These are phyloP conservation scores for Tylopilus sp. DNA, from an alignment of 768 basidiomycete species.

Conservation along the genomic window DNA sequence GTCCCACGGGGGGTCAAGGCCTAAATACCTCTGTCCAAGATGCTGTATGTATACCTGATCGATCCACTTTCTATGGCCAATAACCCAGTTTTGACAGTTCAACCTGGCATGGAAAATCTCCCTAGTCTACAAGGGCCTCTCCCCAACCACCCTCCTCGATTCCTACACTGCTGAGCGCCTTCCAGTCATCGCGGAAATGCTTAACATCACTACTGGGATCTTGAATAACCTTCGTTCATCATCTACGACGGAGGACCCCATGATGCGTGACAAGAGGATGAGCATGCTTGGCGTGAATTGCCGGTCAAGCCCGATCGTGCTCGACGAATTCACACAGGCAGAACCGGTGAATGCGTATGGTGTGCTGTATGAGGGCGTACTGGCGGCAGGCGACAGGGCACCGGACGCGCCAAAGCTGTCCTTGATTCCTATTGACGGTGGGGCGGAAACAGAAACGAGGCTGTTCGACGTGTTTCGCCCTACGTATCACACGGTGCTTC, in stretches of 20 bases:
- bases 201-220: slow-evolving; percentile 36
- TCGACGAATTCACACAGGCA: slow-evolving; percentile 32
- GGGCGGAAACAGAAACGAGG: not conserved
- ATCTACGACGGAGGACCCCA: not conserved
- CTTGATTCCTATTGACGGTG: not conserved
- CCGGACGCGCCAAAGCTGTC: slow-evolving; percentile 38
- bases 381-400: slow-evolving; percentile 44
- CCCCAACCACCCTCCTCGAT: slow-evolving; percentile 35
- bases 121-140: slow-evolving; percentile 37
- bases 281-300: slow-evolving; percentile 36
- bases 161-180: slow-evolving; percentile 44
- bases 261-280: slow-evolving; percentile 7
- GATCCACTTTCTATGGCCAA: not conserved
- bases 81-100: slow-evolving; percentile 23
- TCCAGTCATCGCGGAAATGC: slow-evolving; percentile 45
- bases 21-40: slow-evolving; percentile 39
- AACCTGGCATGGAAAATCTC: slow-evolving; percentile 47
- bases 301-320: slow-evolving; percentile 33
- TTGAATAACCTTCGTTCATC: not conserved
- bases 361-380: slow-evolving; percentile 16
- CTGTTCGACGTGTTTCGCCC: slow-evolving; percentile 26
- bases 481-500: slow-evolving; percentile 17
- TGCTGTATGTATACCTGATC: slow-evolving; percentile 28
- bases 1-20: slow-evolving; percentile 30
- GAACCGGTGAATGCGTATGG: slow-evolving; percentile 13